Evolutionary conservation across 2,329 filamentous ascomycete genomes (phyloP).

Genomic region (Periconia digitata): DNA sequence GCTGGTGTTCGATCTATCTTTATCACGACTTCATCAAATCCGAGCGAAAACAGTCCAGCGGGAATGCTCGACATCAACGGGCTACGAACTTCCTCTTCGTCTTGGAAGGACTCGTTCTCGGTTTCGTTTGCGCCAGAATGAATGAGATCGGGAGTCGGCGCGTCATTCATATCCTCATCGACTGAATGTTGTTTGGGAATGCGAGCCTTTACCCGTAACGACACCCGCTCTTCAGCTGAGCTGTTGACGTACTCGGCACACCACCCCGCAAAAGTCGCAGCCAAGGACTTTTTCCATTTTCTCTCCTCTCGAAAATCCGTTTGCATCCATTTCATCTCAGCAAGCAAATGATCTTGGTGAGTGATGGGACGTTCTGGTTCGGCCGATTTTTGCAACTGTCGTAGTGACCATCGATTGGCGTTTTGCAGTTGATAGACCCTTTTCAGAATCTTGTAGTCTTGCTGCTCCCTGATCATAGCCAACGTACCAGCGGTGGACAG

Average conservation of each 20-base stretch:
- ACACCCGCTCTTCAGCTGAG: constrained; percentile 61
- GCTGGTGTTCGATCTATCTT: constrained; percentile 72
- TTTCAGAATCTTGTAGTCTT: constrained; percentile 82
- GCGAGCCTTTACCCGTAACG: constrained; percentile 67
- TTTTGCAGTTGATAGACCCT: constrained; percentile 90
- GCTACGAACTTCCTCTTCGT: constrained; percentile 45
- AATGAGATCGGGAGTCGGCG: constrained; percentile 43
- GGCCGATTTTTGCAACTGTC: constrained; percentile 80
- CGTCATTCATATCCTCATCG: constrained; percentile 41
- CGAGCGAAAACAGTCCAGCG: constrained; percentile 80
- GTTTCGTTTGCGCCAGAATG: constrained; percentile 41
- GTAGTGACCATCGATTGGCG: constrained; percentile 86
- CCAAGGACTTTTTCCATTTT: constrained; percentile 86
- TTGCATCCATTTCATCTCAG: constrained; percentile 97
- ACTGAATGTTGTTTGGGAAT: constrained; percentile 20
- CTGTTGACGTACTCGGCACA: constrained; percentile 81
- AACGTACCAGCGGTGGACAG: constrained; percentile 83
- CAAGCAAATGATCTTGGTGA: constrained; percentile 83
- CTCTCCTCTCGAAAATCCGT: constrained; percentile 93
- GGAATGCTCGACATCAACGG: constrained; percentile 58
- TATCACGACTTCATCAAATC: constrained; percentile 80
- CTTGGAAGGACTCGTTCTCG: constrained; percentile 41
- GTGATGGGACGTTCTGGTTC: constrained; percentile 77
- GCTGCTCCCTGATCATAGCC: constrained; percentile 79
- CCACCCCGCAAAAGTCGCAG: constrained; percentile 76